Evolutionary conservation across 768 basidiomycete species (phyloP).

Genomic region (Daedalea quercina): DNA sequence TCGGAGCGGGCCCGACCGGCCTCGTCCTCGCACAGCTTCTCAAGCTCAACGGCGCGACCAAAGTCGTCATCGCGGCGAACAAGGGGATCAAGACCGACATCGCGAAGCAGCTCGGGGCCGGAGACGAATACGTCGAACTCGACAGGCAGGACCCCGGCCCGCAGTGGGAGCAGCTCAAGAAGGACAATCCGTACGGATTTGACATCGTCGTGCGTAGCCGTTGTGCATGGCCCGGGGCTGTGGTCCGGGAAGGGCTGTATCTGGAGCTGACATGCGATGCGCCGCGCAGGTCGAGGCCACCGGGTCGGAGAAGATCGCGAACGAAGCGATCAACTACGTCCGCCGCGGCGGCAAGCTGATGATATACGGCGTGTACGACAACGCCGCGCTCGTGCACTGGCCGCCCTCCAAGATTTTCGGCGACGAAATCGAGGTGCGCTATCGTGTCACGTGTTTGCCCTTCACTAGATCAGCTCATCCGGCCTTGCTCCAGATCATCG

Average conservation of each 20-base stretch:
- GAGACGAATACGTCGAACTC: conserved; percentile 81
- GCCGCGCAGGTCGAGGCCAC: conserved; percentile 55
- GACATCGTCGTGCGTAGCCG: conserved; percentile 55
- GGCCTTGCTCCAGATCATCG: conserved; percentile 60
- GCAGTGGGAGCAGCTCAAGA: conserved; percentile 77
- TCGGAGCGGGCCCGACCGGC: conserved; percentile 92
- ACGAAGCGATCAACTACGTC: conserved; percentile 86
- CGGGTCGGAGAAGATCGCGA: conserved; percentile 82
- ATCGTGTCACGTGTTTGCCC: no score
- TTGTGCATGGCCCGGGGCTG: no score
- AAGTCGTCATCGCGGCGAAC: conserved; percentile 81
- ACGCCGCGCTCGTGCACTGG: conserved; percentile 81
- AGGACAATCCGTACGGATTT: conserved; percentile 82
- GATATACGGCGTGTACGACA: conserved; percentile 89
- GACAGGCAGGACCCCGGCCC: conserved; percentile 66
- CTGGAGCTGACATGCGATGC: no score
- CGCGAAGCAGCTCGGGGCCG: conserved; percentile 72
- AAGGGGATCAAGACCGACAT: conserved; percentile 89
- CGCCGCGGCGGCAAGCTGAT: conserved; percentile 78
- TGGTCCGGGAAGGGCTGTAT: no score
- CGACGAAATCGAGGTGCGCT: conserved; percentile 62
- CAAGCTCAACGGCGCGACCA: conserved; percentile 78
- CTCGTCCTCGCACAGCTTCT: conserved; percentile 84
- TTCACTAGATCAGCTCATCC: no score
- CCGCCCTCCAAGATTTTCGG: conserved; percentile 76